phyloP scores from a whole-genome alignment of 2,329 filamentous ascomycete species.

The Aspergillus transmontanensis region DNA sequence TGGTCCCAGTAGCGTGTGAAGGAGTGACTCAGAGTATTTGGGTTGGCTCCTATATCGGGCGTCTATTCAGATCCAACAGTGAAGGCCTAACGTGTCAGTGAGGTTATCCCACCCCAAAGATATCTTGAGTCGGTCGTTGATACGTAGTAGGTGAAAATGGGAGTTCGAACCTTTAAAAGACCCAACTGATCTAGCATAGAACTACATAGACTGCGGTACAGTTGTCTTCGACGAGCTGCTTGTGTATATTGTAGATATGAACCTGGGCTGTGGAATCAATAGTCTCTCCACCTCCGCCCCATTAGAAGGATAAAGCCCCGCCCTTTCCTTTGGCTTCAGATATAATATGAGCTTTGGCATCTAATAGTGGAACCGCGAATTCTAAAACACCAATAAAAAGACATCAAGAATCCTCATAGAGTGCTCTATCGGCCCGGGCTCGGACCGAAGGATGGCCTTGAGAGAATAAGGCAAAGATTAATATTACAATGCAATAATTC shows the following conservation, averaged over 20 bases:
- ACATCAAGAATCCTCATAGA: not conserved
- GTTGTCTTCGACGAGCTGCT: not conserved
- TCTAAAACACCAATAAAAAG: not conserved
- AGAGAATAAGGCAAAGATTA: not conserved
- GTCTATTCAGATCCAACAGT: not conserved
- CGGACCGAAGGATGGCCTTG: not conserved
- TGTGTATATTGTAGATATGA: not conserved
- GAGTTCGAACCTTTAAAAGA: not conserved
- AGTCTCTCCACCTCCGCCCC: not conserved
- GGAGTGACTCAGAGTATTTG: too few relatives aligned
- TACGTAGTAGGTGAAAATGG: not conserved
- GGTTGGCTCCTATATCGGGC: not conserved
- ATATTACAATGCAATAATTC: not conserved
- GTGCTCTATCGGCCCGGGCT: not conserved
- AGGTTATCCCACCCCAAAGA: not conserved
- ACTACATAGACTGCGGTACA: not conserved
- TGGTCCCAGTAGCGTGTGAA: too few relatives aligned
- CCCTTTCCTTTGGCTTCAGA: not conserved
- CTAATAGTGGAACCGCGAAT: not conserved
- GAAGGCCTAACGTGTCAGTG: not conserved
- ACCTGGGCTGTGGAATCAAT: not conserved
- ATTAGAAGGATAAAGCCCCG: not conserved
- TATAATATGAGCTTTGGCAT: not conserved
- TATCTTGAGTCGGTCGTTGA: not conserved
- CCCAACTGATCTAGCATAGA: not conserved